Evolutionary conservation across 2,329 filamentous ascomycete species (phyloP), one percentile per base, ranked within the genome.

Genomic region (Penicillium capsulatum): DNA sequence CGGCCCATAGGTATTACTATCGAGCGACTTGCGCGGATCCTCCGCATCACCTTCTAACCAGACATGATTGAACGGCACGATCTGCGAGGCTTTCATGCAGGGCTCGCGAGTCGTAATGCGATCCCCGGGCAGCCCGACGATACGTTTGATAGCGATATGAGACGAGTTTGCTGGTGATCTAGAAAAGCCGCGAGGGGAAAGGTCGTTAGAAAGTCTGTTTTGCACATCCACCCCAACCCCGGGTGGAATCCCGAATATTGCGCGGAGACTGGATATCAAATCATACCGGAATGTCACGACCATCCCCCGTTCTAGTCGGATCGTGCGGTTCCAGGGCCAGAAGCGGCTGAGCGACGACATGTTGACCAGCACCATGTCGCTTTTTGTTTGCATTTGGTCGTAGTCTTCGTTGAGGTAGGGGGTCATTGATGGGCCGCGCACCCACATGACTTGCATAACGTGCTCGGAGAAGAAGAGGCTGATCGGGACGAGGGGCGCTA

Each of bases 31-130:
- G 35, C 77, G 74, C 53, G 79, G 77, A 55, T 77, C 77, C 17
- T 55, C 57, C 9, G 84, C 88, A 60, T 98, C 92, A 1, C 92
- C 92, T 62, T 97, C 91, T 1, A 98, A 80, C 92, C 92, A 98
- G 17, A 97, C 75, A 69, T 97, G 90, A 13, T 88, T 88, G 47
- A 75, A 75, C 4, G 90, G 91, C 15, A 98, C 78, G 47, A 76
- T 74, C 33, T 70, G 65, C 28, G 73, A 65, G 10, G 50, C 50
- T 13, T 55, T 58, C 70, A 78, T 74, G 58, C 80, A 84, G 13
- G 80, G 81, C 37, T 71, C 64, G 41, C 77, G 74, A 28, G 85
- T 84, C 39, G 70, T 73, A 19, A 97, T 79, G 1, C 79, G 71
- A 59, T 97, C 91, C 7, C 90, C 89, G 36, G 84, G 82, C 3